Evolutionary conservation across 441 rosid genomes (phyloP), one percentile per base, ranked within the genome.

Genomic region (Mallotus repandus): DNA sequence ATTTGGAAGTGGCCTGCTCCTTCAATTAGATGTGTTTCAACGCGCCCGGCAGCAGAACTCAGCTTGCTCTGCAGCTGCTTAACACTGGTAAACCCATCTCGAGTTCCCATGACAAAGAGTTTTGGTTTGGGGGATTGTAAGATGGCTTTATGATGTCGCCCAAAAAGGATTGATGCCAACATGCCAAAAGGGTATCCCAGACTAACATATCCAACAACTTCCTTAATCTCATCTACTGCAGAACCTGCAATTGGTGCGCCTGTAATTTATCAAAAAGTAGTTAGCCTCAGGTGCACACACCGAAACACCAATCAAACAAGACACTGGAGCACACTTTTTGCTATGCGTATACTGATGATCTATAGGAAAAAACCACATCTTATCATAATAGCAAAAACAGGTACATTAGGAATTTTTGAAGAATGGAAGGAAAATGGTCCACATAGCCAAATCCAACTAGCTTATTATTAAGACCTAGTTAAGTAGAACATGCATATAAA

Each of bases 201-300:
- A 79, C 99, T 90, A 48, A 89, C 87, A 49, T 91, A 93, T 61
- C 96, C 99, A n/a, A 87, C 86, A 16, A 88, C 95, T 78, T 90
- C 86, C 66, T 89, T 84, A 16, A 96, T 72, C 81, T 91, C 85
- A 45, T 93, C 89, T 22, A 89, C 92, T 8, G 97, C 97, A 16
- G 99, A 91, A 55, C 98, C 99, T 48, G 97, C 92, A 48, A 96
- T 89, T 11, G 97, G 93, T 46, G 99, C 96, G 71, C 99, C 97
- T 96, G 89, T 57, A 55, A 25, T 35, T 46, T 13, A 41, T 29
- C 56, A 68, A 1, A 53, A 43, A 67, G 41, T 62, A n/a, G 22
- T 21, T 25, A 22, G 21, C 57, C 62, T 11, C 6, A 8, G 9
- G 0, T 22, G 58, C 54, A 65, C 15, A 13, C 54, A 48, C 19